phyloP scores from a whole-genome alignment of 306 rosid species.

The Abrus pulchellus region DNA sequence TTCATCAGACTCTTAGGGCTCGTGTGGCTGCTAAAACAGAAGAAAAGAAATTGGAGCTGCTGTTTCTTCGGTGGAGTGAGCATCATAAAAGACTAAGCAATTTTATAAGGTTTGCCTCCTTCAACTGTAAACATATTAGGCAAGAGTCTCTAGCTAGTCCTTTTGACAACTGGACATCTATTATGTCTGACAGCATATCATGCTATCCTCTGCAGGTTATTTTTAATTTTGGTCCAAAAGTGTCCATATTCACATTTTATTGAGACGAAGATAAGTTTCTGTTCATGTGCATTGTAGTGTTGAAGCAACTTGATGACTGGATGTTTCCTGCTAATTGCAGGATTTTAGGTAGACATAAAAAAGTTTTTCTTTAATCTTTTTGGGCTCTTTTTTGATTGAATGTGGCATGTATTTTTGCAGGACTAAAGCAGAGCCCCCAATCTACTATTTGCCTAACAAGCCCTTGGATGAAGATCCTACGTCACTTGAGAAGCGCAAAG shows the following conservation, averaged over 20 bases:
- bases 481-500: constrained; percentile 70
- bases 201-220: constrained; percentile 79
- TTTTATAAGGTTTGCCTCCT: constrained; percentile 82
- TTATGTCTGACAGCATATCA: constrained; percentile 42
- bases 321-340: constrained; percentile 62
- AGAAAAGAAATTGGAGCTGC: constrained; percentile 96
- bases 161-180: constrained; percentile 32
- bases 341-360: constrained; percentile 55
- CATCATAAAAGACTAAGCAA: constrained; percentile 90
- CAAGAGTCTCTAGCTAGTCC: constrained; percentile 30
- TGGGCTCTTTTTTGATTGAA: constrained; percentile 41
- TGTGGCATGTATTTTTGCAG: constrained; percentile 61
- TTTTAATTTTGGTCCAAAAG: constrained; percentile 98
- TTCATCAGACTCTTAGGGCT: constrained; percentile 84
- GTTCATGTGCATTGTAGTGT: constrained; percentile 75
- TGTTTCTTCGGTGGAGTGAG: constrained; percentile 96
- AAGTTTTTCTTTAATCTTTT: constrained; percentile 19
- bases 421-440: constrained; percentile 93
- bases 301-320: constrained; percentile 75
- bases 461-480: constrained; percentile 74
- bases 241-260: constrained; percentile 99
- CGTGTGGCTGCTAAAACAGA: constrained; percentile 98
- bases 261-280: constrained; percentile 99
- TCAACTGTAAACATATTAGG: constrained; percentile 14
- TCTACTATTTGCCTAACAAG: constrained; percentile 90